Percentiles rank a stretch among this genome's conserved stretches.
Evolutionary conservation across 192 early-diverging fungal genomes (phyloP).

Genomic region (Kickxella alabastrina): DNA sequence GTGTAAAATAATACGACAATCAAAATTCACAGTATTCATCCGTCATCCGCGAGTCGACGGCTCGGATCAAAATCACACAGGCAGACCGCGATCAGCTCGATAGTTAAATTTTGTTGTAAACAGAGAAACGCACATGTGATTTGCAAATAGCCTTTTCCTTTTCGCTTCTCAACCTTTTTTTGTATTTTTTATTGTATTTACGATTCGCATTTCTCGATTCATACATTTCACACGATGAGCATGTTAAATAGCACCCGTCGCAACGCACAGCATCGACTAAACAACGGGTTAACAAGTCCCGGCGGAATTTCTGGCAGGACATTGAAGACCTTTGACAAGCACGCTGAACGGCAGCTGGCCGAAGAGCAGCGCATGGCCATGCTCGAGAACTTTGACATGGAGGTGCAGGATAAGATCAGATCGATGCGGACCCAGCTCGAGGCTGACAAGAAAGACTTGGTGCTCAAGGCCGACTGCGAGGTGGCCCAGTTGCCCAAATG

Average conservation of each 20-base stretch:
- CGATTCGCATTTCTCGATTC: background rate
- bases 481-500: conserved; percentile 38
- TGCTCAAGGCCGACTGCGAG: conserved; percentile 46
- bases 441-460: conserved; percentile 35
- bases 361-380: conserved; percentile 42
- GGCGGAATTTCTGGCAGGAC: conserved; percentile 12
- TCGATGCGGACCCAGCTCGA: conserved; percentile 44
- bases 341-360: conserved; percentile 21
- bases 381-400: conserved; percentile 51
- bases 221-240: conserved; percentile 10
- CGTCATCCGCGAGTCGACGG: no score
- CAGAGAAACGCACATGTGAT: no score
- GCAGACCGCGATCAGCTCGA: no score
- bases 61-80: no score
- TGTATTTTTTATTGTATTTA: background rate
- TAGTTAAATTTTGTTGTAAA: no score
- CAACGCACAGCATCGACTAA: background rate
- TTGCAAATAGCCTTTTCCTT: no score
- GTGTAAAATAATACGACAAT: no score
- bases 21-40: no score
- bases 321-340: conserved; percentile 11
- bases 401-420: conserved; percentile 46
- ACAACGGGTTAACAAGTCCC: conserved; percentile 11
- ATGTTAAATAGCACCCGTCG: conserved; percentile 7
- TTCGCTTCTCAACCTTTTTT: no score